Evolutionary conservation across 148 eudicot species (phyloP).

Genomic region (Polygonum maritimum): DNA sequence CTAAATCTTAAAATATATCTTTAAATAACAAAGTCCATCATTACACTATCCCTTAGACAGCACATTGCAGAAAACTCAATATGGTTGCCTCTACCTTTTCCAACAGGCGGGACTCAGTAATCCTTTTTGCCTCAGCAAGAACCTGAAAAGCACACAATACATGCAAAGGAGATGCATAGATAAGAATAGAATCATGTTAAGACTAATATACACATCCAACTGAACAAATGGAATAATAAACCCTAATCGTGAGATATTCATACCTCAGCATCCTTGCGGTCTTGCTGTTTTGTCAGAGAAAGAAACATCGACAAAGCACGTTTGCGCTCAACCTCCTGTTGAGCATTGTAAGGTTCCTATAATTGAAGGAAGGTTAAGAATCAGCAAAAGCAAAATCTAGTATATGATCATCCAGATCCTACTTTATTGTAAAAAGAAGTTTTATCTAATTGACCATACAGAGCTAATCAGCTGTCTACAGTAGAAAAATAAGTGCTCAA

Average conservation of each 20-base stretch:
- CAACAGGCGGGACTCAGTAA: slow-evolving; percentile 56
- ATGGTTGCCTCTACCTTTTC: slow-evolving; percentile 42
- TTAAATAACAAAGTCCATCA: neutral
- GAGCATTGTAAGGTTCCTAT: slow-evolving; percentile 75
- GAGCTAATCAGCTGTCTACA: neutral
- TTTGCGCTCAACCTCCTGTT: slow-evolving; percentile 83
- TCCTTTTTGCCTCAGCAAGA: slow-evolving; percentile 91
- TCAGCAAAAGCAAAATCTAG: neutral
- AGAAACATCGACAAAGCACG: slow-evolving; percentile 87
- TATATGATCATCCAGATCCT: neutral
- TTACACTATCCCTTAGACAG: neutral
- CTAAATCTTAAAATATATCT: neutral
- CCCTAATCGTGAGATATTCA: slow-evolving; percentile 10
- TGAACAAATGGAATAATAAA: neutral
- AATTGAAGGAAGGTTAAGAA: neutral
- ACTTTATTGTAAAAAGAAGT: neutral
- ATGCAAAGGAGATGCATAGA: neutral
- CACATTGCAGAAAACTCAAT: neutral
- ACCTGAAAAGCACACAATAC: slow-evolving; percentile 30
- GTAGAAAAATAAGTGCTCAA: neutral
- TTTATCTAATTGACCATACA: neutral
- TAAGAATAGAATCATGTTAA: neutral
- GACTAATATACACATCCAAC: neutral
- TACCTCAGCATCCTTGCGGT: slow-evolving; percentile 95
- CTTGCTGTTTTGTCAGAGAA: slow-evolving; percentile 89